Percentiles rank a stretch among this genome's conserved stretches.
These are phyloP conservation scores for Nicotiana tomentosiformis DNA, from an alignment of 257 asterid genomes.

Conservation along the genomic window DNA sequence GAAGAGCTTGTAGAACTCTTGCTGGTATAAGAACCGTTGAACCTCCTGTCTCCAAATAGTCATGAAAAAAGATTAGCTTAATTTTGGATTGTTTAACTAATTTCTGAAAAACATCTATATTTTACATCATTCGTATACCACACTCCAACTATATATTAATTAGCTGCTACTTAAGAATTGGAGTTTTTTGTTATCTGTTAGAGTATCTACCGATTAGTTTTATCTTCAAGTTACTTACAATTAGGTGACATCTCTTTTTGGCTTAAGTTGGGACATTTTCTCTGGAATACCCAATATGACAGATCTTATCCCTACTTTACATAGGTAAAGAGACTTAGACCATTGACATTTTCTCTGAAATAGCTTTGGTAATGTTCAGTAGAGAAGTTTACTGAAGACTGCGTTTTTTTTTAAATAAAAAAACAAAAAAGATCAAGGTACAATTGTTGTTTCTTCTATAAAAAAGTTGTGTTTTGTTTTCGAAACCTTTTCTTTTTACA, in stretches of 20 bases:
- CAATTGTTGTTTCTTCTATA: too few relatives aligned
- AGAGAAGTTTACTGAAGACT: too few relatives aligned
- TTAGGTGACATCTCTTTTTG: too few relatives aligned
- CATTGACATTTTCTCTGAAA: neutral
- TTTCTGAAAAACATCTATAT: neutral
- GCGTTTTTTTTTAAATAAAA: too few relatives aligned
- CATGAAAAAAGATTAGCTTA: neutral
- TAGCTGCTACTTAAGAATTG: neutral
- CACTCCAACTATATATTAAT: neutral
- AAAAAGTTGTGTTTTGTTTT: neutral
- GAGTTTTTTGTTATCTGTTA: too few relatives aligned
- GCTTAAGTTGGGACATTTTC: too few relatives aligned
- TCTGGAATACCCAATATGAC: too few relatives aligned
- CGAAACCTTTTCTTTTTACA: neutral
- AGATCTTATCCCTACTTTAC: neutral
- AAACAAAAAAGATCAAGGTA: too few relatives aligned
- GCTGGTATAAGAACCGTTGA: slow-evolving; percentile 80
- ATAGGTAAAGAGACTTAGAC: neutral
- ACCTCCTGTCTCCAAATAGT: slow-evolving; percentile 30
- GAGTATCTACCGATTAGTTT: too few relatives aligned
- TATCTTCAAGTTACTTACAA: too few relatives aligned
- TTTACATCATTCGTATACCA: too few relatives aligned
- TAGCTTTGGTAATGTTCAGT: too few relatives aligned
- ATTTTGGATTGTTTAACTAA: neutral
- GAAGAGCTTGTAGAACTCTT: slow-evolving; percentile 64